These are phyloP conservation scores for Apiotrichum gamsii DNA, from an alignment of 1,284 basidiomycete species.

Conservation along the genomic window DNA sequence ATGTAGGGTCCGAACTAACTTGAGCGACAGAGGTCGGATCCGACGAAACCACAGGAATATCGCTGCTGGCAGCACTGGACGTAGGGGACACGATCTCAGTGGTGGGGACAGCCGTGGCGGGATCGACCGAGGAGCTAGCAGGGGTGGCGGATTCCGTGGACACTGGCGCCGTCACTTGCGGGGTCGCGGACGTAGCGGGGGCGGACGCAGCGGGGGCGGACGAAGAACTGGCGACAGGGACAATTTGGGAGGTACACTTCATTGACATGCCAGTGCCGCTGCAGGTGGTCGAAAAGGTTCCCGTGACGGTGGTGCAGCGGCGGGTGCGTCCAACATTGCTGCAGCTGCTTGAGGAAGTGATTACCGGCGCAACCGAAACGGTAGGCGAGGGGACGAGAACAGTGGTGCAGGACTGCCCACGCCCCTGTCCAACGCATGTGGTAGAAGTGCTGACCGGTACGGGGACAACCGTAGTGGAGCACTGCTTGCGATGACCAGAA, in stretches of 20 bases:
- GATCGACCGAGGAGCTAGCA: background rate
- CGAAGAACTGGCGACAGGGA: too few species aligned
- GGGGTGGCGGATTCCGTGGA: background rate
- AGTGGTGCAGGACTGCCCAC: background rate
- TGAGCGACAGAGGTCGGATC: background rate
- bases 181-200: background rate
- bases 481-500: background rate
- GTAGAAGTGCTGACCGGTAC: background rate
- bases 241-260: background rate
- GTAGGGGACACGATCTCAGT: too few species aligned
- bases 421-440: background rate
- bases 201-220: background rate
- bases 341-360: background rate
- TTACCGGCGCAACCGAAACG: background rate
- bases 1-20: too few species aligned
- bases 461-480: background rate
- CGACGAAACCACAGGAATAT: too few species aligned
- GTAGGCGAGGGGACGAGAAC: background rate
- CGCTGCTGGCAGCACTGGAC: too few species aligned
- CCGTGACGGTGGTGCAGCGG: background rate
- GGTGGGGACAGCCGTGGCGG: background rate
- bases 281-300: background rate
- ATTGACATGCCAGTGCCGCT: background rate
- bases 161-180: too few species aligned
- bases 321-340: too few species aligned